Base-by-base conservation (phyloP, 2,329 filamentous ascomycete species). In the Onygenales sp. region DNA sequence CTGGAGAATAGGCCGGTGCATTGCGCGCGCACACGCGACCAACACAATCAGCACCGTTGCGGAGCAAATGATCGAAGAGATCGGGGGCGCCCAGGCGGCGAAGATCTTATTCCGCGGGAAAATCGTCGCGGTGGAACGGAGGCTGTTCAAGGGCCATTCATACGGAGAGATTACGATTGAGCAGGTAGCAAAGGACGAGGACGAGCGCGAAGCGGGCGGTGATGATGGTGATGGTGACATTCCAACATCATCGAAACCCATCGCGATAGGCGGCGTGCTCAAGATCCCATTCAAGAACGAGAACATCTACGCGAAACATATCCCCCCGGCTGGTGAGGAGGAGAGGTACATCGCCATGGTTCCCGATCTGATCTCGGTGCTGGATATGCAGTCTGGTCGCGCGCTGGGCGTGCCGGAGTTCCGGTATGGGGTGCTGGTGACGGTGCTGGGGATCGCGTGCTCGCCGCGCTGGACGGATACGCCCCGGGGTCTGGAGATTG, bases 281-380 rank as follows among this genome's bases (percentile, higher is more conserved):
- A 57, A 57, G 42, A 83, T 87, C 48, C 83, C 84, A 0, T 87
- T 87, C 72, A 86, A 86, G 69, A 87, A 87, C 65, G 84, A 88
- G 62, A 87, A 87, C 60, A 84, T 87, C 44, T 79, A 78, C n/a
- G 83, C 79, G 0, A 65, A 70, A 53, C 67, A 70, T 42, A 63
- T 61, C 6, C 55, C 66, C 59, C 55, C 67, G 52, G 21, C 21
- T 27, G 21, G 21, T 3, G 61, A 68, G 42, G 68, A 65, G 27
- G 56, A 56, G 49, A 56, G 50, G 43, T 58, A 59, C 42, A 48
- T 82, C 2, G 77, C 76, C 3, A 72, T 77, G 4, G 79, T 80
- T 2, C 80, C 80, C 0, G 80, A 83, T 55, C 64, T 83, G 11
- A 77, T 82, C 50, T 70, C 74, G 0, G 70, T 82, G 5, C 72